Percentiles rank a stretch among this genome's conserved stretches.
phyloP scores from a whole-genome alignment of 192 early-diverging fungal species.

The Chytriomyces sp. region DNA sequence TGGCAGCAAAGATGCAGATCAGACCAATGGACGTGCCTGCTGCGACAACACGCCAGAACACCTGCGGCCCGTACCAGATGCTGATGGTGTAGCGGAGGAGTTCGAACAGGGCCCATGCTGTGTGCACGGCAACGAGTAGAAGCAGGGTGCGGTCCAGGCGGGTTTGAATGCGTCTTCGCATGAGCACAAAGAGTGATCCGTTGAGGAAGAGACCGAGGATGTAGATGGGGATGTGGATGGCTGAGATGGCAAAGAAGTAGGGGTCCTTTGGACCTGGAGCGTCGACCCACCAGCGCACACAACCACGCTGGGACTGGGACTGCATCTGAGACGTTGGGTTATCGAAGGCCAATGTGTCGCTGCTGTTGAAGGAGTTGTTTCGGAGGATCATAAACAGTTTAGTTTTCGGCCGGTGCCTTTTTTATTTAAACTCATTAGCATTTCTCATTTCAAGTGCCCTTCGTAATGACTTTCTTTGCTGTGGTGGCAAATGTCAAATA shows the following conservation, averaged over 20 bases:
- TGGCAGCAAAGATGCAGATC: background rate
- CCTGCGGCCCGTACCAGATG: background rate
- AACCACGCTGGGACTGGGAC: no score
- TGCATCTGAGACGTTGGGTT: no score
- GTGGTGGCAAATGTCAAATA: no score
- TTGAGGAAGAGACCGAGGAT: background rate
- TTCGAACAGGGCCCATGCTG: background rate
- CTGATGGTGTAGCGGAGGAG: background rate
- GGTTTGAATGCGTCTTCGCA: background rate
- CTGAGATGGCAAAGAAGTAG: slow-evolving; percentile 8
- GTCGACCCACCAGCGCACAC: background rate
- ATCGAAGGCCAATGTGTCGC: no score
- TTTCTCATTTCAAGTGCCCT: no score
- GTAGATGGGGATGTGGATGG: background rate
- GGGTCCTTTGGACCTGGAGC: background rate
- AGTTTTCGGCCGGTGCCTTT: no score
- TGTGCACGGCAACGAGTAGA: background rate
- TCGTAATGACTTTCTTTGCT: no score
- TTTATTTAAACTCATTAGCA: no score
- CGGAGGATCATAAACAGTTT: no score
- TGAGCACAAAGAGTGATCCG: background rate
- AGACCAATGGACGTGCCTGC: background rate
- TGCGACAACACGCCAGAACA: background rate
- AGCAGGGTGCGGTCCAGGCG: background rate
- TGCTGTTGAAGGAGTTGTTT: no score